Percentiles rank a stretch among this genome's conserved stretches.
Evolutionary conservation across 805 yeast genomes (phyloP).

Genomic region (Monosporozyma unispora): DNA sequence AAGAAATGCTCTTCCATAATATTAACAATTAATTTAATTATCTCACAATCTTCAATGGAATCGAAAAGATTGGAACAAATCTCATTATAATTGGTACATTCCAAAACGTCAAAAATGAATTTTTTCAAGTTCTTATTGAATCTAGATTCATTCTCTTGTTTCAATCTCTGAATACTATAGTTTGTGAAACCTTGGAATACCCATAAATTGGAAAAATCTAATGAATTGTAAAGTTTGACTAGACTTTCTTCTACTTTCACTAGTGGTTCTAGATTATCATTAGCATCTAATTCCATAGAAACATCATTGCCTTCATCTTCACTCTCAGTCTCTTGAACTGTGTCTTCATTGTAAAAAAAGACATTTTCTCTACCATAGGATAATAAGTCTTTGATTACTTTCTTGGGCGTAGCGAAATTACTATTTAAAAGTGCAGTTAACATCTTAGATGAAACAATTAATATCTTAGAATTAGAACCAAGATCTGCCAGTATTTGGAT

Average conservation of each 20-base stretch:
- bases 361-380: conserved; percentile 9
- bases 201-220: conserved; percentile 27
- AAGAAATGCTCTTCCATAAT: conserved; percentile 23
- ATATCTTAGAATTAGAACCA: conserved; percentile 16
- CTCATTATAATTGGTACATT: conserved; percentile 16
- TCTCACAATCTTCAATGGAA: conserved; percentile 10
- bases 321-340: conserved; percentile 1
- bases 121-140: conserved; percentile 4
- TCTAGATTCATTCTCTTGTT: not conserved
- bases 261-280: conserved; percentile 2
- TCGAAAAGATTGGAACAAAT: conserved; percentile 24
- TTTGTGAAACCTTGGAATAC: conserved; percentile 23
- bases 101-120: conserved; percentile 18
- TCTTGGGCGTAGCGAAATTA: conserved; percentile 2
- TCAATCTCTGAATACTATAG: conserved; percentile 9
- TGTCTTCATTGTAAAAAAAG: not conserved
- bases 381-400: conserved; percentile 14
- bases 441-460: conserved; percentile 8
- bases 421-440: conserved; percentile 11
- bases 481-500: conserved; percentile 13
- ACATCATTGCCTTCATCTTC: conserved; percentile 1
- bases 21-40: conserved; percentile 11
- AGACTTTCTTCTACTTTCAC: not conserved
- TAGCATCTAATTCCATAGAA: conserved; percentile 2
- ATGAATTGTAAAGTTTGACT: not conserved